Conservation (phyloP, 2,329 filamentous ascomycete genomes). For the Nothophoma quercina region DNA sequence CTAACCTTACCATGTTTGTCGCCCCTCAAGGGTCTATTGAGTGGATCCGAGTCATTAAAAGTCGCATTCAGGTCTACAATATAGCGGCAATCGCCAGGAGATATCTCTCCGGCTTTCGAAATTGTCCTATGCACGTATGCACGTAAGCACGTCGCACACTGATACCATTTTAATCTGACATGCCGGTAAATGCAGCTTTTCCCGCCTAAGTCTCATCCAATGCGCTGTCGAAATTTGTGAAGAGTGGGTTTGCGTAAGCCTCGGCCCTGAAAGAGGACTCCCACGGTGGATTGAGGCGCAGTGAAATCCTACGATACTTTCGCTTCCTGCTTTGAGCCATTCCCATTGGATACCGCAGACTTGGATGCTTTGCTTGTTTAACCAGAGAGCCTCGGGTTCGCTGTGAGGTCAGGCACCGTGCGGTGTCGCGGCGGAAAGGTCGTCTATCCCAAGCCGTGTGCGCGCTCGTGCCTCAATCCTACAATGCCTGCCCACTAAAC, state of each 20-base stretch:
- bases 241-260: conserved; percentile 19
- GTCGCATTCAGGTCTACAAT: conserved; percentile 2
- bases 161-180: neutral
- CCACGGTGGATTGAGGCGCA: neutral
- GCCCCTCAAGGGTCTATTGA: conserved; percentile 5
- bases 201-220: neutral
- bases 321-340: neutral
- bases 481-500: neutral
- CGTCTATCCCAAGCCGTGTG: conserved; percentile 15
- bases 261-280: conserved; percentile 10
- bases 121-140: conserved; percentile 9
- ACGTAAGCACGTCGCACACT: conserved; percentile 1
- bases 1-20: conserved; percentile 3
- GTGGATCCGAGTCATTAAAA: conserved; percentile 20
- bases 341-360: neutral
- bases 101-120: conserved; percentile 12
- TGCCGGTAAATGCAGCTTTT: neutral
- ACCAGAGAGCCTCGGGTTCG: conserved; percentile 14
- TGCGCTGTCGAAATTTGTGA: conserved; percentile 11
- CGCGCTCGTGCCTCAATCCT: conserved; percentile 2
- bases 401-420: conserved; percentile 2
- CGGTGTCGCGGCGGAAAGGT: conserved; percentile 11
- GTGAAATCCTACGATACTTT: neutral
- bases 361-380: conserved; percentile 13
- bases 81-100: conserved; percentile 8